Evolutionary conservation across 495 filamentous ascomycete genomes (phyloP).

Genomic region (Penicillium antarcticum): DNA sequence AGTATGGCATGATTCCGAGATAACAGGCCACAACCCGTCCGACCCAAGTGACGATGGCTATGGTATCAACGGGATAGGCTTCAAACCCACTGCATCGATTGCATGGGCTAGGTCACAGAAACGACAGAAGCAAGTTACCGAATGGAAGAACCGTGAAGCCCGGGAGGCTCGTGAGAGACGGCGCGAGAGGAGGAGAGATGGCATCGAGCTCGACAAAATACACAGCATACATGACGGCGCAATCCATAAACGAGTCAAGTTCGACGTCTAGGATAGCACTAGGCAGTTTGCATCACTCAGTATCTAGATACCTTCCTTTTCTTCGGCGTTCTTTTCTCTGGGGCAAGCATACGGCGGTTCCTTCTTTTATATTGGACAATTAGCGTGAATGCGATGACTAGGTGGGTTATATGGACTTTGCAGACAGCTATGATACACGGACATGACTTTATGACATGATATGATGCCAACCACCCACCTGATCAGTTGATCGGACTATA

Average conservation of each 20-base stretch:
- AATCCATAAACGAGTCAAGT: slow-evolving; percentile 45
- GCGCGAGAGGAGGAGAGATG: slow-evolving; percentile 59
- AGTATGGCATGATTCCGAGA: slow-evolving; percentile 82
- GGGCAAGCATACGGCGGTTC: not conserved
- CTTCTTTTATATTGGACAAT: not conserved
- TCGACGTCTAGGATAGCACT: slow-evolving; percentile 24
- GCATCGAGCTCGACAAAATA: slow-evolving; percentile 28
- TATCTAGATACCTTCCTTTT: not conserved
- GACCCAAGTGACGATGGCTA: slow-evolving; percentile 76
- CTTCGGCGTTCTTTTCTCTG: not conserved
- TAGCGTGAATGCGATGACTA: slow-evolving; percentile 1
- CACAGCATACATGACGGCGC: slow-evolving; percentile 30
- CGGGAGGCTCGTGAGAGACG: slow-evolving; percentile 76
- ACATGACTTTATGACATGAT: slow-evolving; percentile 27
- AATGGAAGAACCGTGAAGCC: slow-evolving; percentile 80
- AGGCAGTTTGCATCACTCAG: not conserved
- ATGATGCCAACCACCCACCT: slow-evolving; percentile 12
- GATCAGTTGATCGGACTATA: slow-evolving; percentile 28
- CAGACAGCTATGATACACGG: slow-evolving; percentile 27
- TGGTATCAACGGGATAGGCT: slow-evolving; percentile 87
- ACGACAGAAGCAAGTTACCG: slow-evolving; percentile 75
- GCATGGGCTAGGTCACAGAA: slow-evolving; percentile 73
- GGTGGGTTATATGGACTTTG: slow-evolving; percentile 9
- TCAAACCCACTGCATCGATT: slow-evolving; percentile 80
- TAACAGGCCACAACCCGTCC: slow-evolving; percentile 73